Evolutionary conservation across 2,329 filamentous ascomycete species (phyloP).

Genomic region (Cordyceps farinosa): DNA sequence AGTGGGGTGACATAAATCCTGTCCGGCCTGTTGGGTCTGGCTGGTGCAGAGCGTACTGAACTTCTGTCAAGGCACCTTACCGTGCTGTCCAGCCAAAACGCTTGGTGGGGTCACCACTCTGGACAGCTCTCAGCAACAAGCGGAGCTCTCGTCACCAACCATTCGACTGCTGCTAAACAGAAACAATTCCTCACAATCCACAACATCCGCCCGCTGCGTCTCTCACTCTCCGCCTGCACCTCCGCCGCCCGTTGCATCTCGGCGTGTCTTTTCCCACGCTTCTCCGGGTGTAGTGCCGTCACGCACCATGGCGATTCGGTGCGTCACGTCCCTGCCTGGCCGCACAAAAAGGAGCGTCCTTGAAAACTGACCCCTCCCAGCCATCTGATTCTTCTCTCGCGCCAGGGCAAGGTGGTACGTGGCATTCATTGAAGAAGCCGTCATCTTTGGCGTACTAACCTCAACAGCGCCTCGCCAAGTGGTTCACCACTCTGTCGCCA

Average conservation of each 20-base stretch:
- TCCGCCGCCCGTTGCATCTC: slow-evolving; percentile 18
- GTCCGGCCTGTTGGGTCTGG: too few relatives aligned
- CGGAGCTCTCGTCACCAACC: slow-evolving; percentile 27
- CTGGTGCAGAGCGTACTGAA: too few relatives aligned
- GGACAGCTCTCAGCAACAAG: slow-evolving; percentile 13
- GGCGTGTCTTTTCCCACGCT: background rate
- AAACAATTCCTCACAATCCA: slow-evolving; percentile 18
- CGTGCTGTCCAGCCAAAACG: background rate
- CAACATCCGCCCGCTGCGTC: background rate
- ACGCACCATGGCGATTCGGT: slow-evolving; percentile 44
- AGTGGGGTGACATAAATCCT: too few relatives aligned
- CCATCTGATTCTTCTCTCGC: slow-evolving; percentile 94
- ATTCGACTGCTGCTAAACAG: slow-evolving; percentile 19
- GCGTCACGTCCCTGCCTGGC: slow-evolving; percentile 25
- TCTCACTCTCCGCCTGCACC: slow-evolving; percentile 20
- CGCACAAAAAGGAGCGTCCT: slow-evolving; percentile 9
- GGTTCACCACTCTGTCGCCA: slow-evolving; percentile 96
- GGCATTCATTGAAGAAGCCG: slow-evolving; percentile 13
- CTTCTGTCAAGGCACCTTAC: too few relatives aligned
- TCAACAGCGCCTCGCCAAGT: slow-evolving; percentile 88
- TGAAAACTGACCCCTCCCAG: slow-evolving; percentile 44
- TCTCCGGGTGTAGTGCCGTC: slow-evolving; percentile 21
- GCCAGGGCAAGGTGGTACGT: slow-evolving; percentile 98
- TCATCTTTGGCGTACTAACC: slow-evolving; percentile 20
- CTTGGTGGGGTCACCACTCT: slow-evolving; percentile 1